A percentile compares a stretch with the other conserved stretches of the same genome.
phyloP scores from a whole-genome alignment of 2,329 filamentous ascomycete species.

The Aureobasidium pullulans region DNA sequence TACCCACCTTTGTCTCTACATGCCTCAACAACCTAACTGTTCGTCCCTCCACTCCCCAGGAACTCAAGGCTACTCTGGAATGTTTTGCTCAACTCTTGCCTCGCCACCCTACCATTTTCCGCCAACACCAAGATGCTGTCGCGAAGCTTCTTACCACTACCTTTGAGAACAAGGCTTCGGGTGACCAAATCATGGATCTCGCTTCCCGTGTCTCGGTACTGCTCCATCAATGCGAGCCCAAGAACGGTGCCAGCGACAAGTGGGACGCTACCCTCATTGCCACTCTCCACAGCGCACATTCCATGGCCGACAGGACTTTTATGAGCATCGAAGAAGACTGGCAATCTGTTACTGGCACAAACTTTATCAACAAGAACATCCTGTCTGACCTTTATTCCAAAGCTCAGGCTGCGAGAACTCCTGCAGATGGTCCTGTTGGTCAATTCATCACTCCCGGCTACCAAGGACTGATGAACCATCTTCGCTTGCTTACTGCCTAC shows the following conservation, averaged over 20 bases:
- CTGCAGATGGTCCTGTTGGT: slow-evolving; percentile 7
- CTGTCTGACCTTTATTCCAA: not conserved
- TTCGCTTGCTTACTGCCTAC: slow-evolving; percentile 58
- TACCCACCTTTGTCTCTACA: slow-evolving; percentile 65
- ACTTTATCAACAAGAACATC: slow-evolving; percentile 10
- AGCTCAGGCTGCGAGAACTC: not conserved
- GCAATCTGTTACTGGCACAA: slow-evolving; percentile 49
- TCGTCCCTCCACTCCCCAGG: slow-evolving; percentile 25
- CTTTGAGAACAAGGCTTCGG: slow-evolving; percentile 29
- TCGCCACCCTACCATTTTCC: slow-evolving; percentile 76
- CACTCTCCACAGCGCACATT: slow-evolving; percentile 59
- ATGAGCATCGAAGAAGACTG: slow-evolving; percentile 74
- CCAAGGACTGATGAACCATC: slow-evolving; percentile 59
- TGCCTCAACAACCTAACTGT: slow-evolving; percentile 57
- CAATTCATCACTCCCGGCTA: slow-evolving; percentile 56
- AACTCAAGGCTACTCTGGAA: slow-evolving; percentile 60
- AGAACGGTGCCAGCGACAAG: slow-evolving; percentile 67
- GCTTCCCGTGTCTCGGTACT: slow-evolving; percentile 39
- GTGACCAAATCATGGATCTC: not conserved
- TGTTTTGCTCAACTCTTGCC: slow-evolving; percentile 66
- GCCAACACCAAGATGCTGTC: slow-evolving; percentile 65
- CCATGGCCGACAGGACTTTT: slow-evolving; percentile 68
- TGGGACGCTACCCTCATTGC: slow-evolving; percentile 63
- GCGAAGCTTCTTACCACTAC: slow-evolving; percentile 52
- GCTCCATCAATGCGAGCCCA: slow-evolving; percentile 74